Evolutionary conservation across 352 stramenopile species (phyloP), one percentile per base, ranked within the genome.

Genomic region (Phytophthora hybrid): DNA sequence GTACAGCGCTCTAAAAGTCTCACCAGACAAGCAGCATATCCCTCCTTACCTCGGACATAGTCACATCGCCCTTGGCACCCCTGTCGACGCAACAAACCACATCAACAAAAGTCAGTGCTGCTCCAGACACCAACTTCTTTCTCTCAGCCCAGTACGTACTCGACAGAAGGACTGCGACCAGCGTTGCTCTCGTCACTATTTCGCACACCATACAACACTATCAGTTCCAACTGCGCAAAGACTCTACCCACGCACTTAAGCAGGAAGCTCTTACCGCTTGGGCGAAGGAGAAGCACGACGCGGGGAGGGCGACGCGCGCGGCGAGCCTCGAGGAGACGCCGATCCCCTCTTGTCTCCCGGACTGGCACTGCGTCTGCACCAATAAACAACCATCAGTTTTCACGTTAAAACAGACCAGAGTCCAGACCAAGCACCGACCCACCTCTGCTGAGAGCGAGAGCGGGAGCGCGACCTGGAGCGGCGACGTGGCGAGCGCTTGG

Each of bases 391-490:
- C 14, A 49, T 49, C 14, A 49, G 41, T 7, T 14, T 14, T 19
- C 41, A 19, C 41, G 14, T 19, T 9, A 49, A 14, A 19, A 26
- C 23, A 26, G 23, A 26, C 23, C 23, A 26, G 23, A 26, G 23
- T 26, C 23, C 11, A 41, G 34, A 13, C 32, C 9, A 51, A 51
- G 16, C 44, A 8, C 18, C 32, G 34, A 62, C 32, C 19, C 46
- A 77, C 70, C 70, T 79, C 31, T 60, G 70, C 10, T 34, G 44
- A 34, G 68, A 77, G 19, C 61, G 52, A 32, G 73, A 79, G 26
- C 74, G 74, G 32, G 74, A 76, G 23, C 58, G 57, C 1, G 69
- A 80, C 34, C 73, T 80, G 56, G 74, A 77, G 57, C 57, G 69
- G 51, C 63, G 59, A n/a, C 70, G 47, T 5, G 69, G 60, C 29